Evolutionary conservation across 2,329 filamentous ascomycete species (phyloP), one percentile per base, ranked within the genome.

Genomic region (Paracoccidioides lutzii): DNA sequence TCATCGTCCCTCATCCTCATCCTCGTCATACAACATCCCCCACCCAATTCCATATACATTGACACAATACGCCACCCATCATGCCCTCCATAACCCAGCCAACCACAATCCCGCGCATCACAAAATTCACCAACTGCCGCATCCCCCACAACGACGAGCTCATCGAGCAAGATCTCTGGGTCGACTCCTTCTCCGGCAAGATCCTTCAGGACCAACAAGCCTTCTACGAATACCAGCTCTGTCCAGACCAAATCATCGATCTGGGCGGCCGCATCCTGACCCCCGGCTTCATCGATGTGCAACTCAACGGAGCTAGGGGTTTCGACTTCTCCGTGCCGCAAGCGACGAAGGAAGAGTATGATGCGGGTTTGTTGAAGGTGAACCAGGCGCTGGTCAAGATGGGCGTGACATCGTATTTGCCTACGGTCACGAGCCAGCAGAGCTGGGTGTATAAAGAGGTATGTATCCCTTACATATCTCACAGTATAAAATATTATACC

Each of bases 301-400:
- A 96, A 71, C 82, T 96, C 62, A 96, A 96, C 65, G 90, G 90
- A 50, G 90, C 87, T 8, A 91, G 90, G 65, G 90, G 90, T 56
- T 94, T 95, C 76, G 91, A 95, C 74, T 95, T 94, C 69, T 93
- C 88, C 0, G 76, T 89, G 8, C 81, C 87, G n/a, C 78, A 70
- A 38, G 70, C 83, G 14, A 81, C 85, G 64, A 81, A 80, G 71
- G 72, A 76, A 35, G 76, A 79, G 53, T 95, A 94, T 64, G 80
- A 81, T 57, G 85, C 88, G 68, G 83, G 81, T n/a, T 74, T 95
- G 52, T 77, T 76, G 60, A 76, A 82, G 56, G 77, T 91, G 58
- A 93, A 93, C 70, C 81, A 76, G 61, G 77, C 80, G 35, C 76
- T 96, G 53, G 78, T 90, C 35, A 74, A 81, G 62, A 94, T 87